Conservation (phyloP, 495 filamentous ascomycete species). For the Aspergillus sclerotiicarbonarius region DNA sequence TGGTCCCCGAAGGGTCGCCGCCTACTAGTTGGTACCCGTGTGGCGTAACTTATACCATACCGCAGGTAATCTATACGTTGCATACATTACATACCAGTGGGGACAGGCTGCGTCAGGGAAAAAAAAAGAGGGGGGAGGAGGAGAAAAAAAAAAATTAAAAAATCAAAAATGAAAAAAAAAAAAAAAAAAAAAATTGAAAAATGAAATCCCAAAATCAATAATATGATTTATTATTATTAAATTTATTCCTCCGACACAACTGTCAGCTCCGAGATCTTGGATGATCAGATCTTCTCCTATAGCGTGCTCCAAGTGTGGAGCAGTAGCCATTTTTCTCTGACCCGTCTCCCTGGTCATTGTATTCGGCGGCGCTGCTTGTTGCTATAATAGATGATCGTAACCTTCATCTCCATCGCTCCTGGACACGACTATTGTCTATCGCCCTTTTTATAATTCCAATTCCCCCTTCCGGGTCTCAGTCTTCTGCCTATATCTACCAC, state of each 20-base stretch:
- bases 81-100: conserved; percentile 16
- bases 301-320: conserved; percentile 39
- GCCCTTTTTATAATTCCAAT: conserved; percentile 12
- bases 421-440: conserved; percentile 13
- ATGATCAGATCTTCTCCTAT: conserved; percentile 50
- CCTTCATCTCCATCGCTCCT: conserved; percentile 21
- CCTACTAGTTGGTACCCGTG: background rate
- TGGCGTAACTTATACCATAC: background rate
- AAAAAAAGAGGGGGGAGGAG: conserved; percentile 10
- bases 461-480: conserved; percentile 10
- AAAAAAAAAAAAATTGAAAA: background rate
- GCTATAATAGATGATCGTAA: conserved; percentile 24
- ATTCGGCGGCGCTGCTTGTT: conserved; percentile 21
- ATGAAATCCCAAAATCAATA: conserved; percentile 1
- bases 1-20: too few relatives aligned
- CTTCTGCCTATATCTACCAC: conserved; percentile 25
- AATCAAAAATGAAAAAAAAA: conserved; percentile 6
- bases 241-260: conserved; percentile 34
- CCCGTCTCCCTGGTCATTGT: conserved; percentile 42
- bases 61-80: background rate
- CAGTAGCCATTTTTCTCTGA: conserved; percentile 38
- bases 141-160: conserved; percentile 12
- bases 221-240: conserved; percentile 13
- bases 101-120: conserved; percentile 4
- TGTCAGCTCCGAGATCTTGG: conserved; percentile 51